phyloP scores from a whole-genome alignment of 2,329 filamentous ascomycete genomes.

The Ophiostoma sp. region DNA sequence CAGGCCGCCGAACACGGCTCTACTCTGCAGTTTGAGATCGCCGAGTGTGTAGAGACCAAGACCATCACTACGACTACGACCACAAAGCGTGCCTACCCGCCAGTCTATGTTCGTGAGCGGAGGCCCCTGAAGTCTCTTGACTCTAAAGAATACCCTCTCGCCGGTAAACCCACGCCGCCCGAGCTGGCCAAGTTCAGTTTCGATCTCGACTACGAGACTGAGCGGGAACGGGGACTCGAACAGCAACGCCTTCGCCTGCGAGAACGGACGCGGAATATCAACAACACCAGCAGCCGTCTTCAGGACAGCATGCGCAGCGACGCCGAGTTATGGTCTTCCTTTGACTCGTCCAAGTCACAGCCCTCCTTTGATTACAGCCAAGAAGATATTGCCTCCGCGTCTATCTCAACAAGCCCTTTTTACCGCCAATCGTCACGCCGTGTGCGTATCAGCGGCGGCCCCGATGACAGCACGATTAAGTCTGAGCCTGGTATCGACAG shows the following conservation, averaged over 20 bases:
- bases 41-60: slow-evolving; percentile 62
- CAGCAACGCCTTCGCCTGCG: background rate
- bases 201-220: slow-evolving; percentile 53
- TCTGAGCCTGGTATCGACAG: slow-evolving; percentile 33
- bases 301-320: slow-evolving; percentile 7
- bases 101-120: slow-evolving; percentile 71
- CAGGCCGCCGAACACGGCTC: slow-evolving; percentile 26
- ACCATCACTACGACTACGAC: slow-evolving; percentile 88
- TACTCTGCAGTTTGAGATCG: slow-evolving; percentile 51
- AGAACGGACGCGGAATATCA: slow-evolving; percentile 25
- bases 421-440: slow-evolving; percentile 14
- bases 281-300: slow-evolving; percentile 32
- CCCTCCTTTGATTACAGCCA: slow-evolving; percentile 21
- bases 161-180: slow-evolving; percentile 72
- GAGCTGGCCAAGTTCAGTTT: slow-evolving; percentile 74
- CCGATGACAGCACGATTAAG: slow-evolving; percentile 30
- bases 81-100: slow-evolving; percentile 77
- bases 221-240: slow-evolving; percentile 31
- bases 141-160: slow-evolving; percentile 84
- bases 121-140: slow-evolving; percentile 68
- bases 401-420: slow-evolving; percentile 10
- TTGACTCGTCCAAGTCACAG: slow-evolving; percentile 23
- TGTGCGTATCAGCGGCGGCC: background rate
- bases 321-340: slow-evolving; percentile 29
- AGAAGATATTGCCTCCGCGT: slow-evolving; percentile 16